Conservation (phyloP, 495 filamentous ascomycete species). For the Penicillium cosmopolitanum region DNA sequence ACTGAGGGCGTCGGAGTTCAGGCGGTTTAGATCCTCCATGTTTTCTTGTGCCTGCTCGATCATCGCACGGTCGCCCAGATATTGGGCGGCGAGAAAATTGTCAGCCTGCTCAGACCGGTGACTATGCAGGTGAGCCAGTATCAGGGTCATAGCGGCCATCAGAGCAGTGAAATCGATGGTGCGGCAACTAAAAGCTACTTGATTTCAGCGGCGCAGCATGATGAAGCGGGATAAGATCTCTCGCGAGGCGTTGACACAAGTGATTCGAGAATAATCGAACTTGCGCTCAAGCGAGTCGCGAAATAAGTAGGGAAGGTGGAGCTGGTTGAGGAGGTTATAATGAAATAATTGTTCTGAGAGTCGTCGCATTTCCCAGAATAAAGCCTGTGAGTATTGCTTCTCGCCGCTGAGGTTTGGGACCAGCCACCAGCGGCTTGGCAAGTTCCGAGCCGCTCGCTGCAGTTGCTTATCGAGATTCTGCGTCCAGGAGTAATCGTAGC, state of each 20-base stretch:
- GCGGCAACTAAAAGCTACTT: slow-evolving; percentile 46
- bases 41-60: slow-evolving; percentile 43
- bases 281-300: slow-evolving; percentile 8
- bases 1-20: slow-evolving; percentile 37
- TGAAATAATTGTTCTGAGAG: slow-evolving; percentile 43
- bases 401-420: slow-evolving; percentile 15
- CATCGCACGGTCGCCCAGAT: slow-evolving; percentile 44
- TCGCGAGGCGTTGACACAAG: slow-evolving; percentile 48
- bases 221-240: slow-evolving; percentile 48
- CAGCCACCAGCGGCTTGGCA: slow-evolving; percentile 44
- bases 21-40: slow-evolving; percentile 33
- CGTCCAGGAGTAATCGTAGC: slow-evolving; percentile 27
- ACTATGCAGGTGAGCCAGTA: slow-evolving; percentile 28
- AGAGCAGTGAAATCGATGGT: slow-evolving; percentile 53
- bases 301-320: slow-evolving; percentile 35
- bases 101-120: slow-evolving; percentile 7
- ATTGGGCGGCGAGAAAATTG: slow-evolving; percentile 42
- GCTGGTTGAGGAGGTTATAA: slow-evolving; percentile 41
- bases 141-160: slow-evolving; percentile 44
- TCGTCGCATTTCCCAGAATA: slow-evolving; percentile 27
- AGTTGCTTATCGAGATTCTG: slow-evolving; percentile 47
- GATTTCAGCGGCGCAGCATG: slow-evolving; percentile 36
- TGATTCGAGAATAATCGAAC: slow-evolving; percentile 39
- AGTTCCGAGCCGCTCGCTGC: slow-evolving; percentile 33
- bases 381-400: slow-evolving; percentile 6